Evolutionary conservation across 2,329 filamentous ascomycete species (phyloP), one percentile per base, ranked within the genome.

Genomic region (Drechslerella stenobrocha): DNA sequence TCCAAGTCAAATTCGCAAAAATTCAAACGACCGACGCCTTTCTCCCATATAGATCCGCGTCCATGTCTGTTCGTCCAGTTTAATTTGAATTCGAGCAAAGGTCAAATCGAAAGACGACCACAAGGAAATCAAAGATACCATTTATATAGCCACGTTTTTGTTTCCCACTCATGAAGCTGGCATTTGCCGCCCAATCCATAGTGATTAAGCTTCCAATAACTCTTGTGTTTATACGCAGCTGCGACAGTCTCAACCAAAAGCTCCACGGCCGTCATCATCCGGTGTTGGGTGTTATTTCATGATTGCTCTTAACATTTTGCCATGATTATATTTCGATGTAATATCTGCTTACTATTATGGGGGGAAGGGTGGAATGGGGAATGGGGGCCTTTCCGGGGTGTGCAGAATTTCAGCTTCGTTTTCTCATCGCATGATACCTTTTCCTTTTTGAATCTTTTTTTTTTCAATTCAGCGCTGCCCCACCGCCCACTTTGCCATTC

Each of bases 261-360:
- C 37, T 42, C 37, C 15, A 26, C 20, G 44, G 44, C 22, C 44
- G 44, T 47, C 44, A 47, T 47, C 44, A 47, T 26, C 26, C 44
- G 44, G 44, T 26, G 44, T 47, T 47, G 44, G 44, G 44, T 47
- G 44, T 47, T 47, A 47, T 30, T 23, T 47, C n/a, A n/a, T n/a
- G n/a, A n/a, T n/a, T n/a, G n/a, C n/a, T n/a, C n/a, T 26, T 47
- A 7, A 26, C 20, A 26, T 47, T 47, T 47, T 18, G 13, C 28
- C 2, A 3, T 26, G 11, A 4, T 26, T 26, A 26, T 47, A 4
- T 26, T 8, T 20, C 18, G 18, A 20, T 18, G 37, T 3, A 5
- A 42, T 30, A 4, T 42, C 37, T 42, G 18, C 13, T 18, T 18
- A 7, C 18, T 42, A 20, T n/a, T n/a, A n/a, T n/a, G n/a, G n/a